A percentile compares a stretch with the other conserved stretches of the same genome.
Evolutionary conservation across 768 basidiomycete species (phyloP).

Genomic region (Lenzites betulinus): DNA sequence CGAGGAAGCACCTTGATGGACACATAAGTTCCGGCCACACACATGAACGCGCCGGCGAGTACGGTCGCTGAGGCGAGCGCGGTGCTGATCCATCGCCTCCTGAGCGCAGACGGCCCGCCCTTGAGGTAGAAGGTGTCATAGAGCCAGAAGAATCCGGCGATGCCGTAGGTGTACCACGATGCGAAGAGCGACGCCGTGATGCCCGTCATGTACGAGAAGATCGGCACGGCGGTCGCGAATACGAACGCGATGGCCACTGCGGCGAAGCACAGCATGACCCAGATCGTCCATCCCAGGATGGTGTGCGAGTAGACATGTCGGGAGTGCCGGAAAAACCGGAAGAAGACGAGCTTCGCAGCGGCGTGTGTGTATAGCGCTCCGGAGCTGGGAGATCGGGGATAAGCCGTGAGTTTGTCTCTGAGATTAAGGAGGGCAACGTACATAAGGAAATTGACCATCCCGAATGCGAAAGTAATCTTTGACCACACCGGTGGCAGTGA

Average conservation of each 20-base stretch:
- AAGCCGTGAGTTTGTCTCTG: neutral
- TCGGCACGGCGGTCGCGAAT: constrained; percentile 52
- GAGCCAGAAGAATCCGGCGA: constrained; percentile 57
- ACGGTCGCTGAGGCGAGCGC: constrained; percentile 45
- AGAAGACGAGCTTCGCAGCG: constrained; percentile 54
- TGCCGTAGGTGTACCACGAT: constrained; percentile 59
- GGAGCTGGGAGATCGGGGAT: constrained; percentile 33
- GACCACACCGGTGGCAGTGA: constrained; percentile 52
- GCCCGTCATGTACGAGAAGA: constrained; percentile 56
- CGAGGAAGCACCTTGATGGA: constrained; percentile 46
- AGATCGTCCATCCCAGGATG: constrained; percentile 48
- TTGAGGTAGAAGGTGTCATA: constrained; percentile 48
- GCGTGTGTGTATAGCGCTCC: constrained; percentile 52
- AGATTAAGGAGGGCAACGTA: constrained; percentile 24
- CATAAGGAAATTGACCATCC: constrained; percentile 54
- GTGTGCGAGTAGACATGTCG: constrained; percentile 54
- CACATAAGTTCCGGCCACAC: constrained; percentile 54
- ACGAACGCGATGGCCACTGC: constrained; percentile 46
- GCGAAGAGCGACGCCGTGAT: constrained; percentile 56
- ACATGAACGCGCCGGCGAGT: constrained; percentile 51
- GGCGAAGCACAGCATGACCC: constrained; percentile 46
- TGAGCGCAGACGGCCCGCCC: constrained; percentile 36
- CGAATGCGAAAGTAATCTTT: constrained; percentile 51
- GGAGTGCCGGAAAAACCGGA: constrained; percentile 51
- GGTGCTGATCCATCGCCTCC: constrained; percentile 36